Evolutionary conservation across 1,139 yeast species (phyloP), one percentile per base, ranked within the genome.

Genomic region (Cylindricascospora bacillispora): DNA sequence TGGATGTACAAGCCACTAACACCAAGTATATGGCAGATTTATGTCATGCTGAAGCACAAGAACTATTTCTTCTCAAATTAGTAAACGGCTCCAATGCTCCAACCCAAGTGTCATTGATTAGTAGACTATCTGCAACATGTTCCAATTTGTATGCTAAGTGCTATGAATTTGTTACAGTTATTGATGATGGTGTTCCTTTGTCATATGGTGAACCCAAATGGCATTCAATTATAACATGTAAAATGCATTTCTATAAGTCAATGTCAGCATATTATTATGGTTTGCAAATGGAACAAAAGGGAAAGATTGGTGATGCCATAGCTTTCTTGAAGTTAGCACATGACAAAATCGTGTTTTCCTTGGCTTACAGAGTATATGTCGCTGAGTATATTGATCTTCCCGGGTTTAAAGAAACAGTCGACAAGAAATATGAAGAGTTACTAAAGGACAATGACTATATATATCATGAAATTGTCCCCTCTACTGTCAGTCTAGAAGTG

Each of bases 11-110:
- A 34, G 80, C 78, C 29, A 71, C 76, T 19, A 74, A 85, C 1
- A 72, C 82, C 13, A 65, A 65, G 30, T 78, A 82, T 28, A 63
- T 86, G 33, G 55, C 66, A 11, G 67, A 67, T 40, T 54, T 86
- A 36, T 71, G 76, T 71, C 61, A 83, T 35, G 92, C 93, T 0
- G 95, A 89, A 52, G 81, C 92, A 2, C 95, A 85, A 50, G 95
- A 89, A 44, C 67, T 80, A 7, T 85, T 86, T 49, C 59, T 78
- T 4, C 57, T 77, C 45, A 78, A 73, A 41, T 68, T 76, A 17
- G 56, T 83, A 24, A 65, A 64, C 27, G 39, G 47, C 3, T 42
- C 52, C 2, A 42, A 44, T 13, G 41, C 49, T 1, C 32, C 58
- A 29, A 75, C 73, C 45, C 54, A 51, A 30, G 73, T 77, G 26